Evolutionary conservation across 768 basidiomycete genomes (phyloP), one percentile per base, ranked within the genome.

Genomic region (Collybiopsis confluens): DNA sequence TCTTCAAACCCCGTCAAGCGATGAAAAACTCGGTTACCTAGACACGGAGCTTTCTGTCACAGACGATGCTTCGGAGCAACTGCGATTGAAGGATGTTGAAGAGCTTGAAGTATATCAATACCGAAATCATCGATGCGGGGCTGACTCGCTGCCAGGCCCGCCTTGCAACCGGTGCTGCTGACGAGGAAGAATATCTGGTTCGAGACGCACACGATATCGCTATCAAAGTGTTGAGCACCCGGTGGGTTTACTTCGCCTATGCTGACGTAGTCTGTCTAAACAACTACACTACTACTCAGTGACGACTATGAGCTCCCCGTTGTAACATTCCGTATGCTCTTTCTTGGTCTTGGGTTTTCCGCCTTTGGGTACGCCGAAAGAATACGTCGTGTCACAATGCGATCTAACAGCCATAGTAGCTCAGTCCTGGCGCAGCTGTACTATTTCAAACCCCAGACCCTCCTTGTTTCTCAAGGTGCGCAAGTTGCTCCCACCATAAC

Each of bases 331-430:
- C 67, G 73, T 26, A 68, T 70, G 13, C 61, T 70, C 59, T 64
- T 74, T 63, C 66, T 74, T 16, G 70, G 70, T 24, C 62, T 72
- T 43, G 73, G 72, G 28, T 69, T 74, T 56, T 68, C 70, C 24
- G 66, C 70, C 10, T 74, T 74, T 55, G 72, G 73, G 65, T 70
- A 50, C 54, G 71, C 69, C 20, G 16, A 9, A 13, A 45, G 61
- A 41, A 24, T 27, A 36, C 18, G 20, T 36, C 28, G 55, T 41
- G 23, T n/a, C 42, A 42, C 46, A 41, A 24, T 36, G 15, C 35
- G 16, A 40, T 20, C 16, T 37, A 33, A 33, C 9, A 50, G 11
- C 30, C n/a, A 18, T 28, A 36, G 28, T 44, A 58, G 58, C 30
- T 49, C 58, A 44, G 66, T 70, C 16, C 59, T 69, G 36, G 68